phyloP scores from a whole-genome alignment of 2,329 filamentous ascomycete species.

The Alternaria sp. region DNA sequence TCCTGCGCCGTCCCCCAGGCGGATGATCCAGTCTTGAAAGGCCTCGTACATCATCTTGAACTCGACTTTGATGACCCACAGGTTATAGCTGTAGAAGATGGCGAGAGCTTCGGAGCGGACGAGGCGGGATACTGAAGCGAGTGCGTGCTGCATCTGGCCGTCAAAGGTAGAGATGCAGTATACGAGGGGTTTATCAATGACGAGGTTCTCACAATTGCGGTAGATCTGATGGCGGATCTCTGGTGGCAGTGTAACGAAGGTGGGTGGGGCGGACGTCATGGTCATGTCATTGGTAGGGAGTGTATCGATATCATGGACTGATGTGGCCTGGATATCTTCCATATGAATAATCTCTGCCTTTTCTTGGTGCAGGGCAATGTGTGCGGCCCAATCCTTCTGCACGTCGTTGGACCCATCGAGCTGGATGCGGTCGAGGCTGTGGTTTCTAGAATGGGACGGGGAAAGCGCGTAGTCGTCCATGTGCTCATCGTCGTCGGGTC shows the following conservation, averaged over 20 bases:
- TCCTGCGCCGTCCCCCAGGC: conserved; percentile 43
- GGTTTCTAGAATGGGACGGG: conserved; percentile 31
- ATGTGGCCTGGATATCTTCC: conserved; percentile 9
- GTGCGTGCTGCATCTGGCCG: conserved; percentile 49
- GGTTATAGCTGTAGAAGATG: conserved; percentile 53
- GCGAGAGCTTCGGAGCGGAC: conserved; percentile 50
- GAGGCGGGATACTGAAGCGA: conserved; percentile 47
- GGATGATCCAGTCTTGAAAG: conserved; percentile 51
- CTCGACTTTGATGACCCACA: conserved; percentile 52
- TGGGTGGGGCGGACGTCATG: conserved; percentile 24
- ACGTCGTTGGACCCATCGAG: conserved; percentile 24
- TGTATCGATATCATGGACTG: background rate
- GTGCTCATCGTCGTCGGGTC: conserved; percentile 36
- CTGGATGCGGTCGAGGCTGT: conserved; percentile 30
- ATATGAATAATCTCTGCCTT: conserved; percentile 23
- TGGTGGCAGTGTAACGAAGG: conserved; percentile 48
- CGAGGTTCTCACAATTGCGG: conserved; percentile 47
- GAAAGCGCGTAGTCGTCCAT: conserved; percentile 44
- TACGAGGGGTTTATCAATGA: conserved; percentile 48
- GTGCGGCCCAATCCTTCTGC: conserved; percentile 33
- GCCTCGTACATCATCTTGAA: conserved; percentile 53
- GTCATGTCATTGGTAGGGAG: conserved; percentile 10
- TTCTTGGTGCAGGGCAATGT: conserved; percentile 17
- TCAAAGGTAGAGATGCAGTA: conserved; percentile 53
- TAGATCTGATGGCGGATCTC: conserved; percentile 52